Conservation (phyloP, 2,329 filamentous ascomycete species). For the Ceratocystis harringtonii region DNA sequence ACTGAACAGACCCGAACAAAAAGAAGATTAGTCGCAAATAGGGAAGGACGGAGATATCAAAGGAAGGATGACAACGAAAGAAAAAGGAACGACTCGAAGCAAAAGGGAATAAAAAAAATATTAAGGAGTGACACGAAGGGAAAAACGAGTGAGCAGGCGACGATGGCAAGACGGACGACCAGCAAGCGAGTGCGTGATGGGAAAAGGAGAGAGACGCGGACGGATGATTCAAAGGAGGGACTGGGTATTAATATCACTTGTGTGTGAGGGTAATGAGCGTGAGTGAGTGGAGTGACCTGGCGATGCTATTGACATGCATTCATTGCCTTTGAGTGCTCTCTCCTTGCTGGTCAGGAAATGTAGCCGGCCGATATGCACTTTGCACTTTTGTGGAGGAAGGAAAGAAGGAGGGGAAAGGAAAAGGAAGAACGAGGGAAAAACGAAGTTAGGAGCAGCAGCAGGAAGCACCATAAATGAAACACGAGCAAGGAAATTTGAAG, state of each 20-base stretch:
- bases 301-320: neutral
- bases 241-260: neutral
- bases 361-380: neutral
- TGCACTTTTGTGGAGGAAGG: neutral
- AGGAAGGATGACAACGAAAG: neutral
- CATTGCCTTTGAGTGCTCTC: neutral
- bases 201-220: neutral
- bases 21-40: neutral
- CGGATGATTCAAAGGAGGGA: neutral
- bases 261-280: constrained; percentile 1
- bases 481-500: neutral
- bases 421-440: neutral
- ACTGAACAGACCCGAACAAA: neutral
- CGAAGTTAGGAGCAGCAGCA: constrained; percentile 3
- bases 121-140: constrained; percentile 1
- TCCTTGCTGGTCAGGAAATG: neutral
- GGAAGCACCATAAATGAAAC: constrained; percentile 19
- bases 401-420: neutral
- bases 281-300: neutral
- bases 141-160: neutral
- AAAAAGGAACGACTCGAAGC: neutral
- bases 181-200: neutral
- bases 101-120: neutral
- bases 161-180: neutral
- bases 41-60: constrained; percentile 20